Conservation (phyloP, 768 basidiomycete genomes). For the Gelatoporia subvermispora region DNA sequence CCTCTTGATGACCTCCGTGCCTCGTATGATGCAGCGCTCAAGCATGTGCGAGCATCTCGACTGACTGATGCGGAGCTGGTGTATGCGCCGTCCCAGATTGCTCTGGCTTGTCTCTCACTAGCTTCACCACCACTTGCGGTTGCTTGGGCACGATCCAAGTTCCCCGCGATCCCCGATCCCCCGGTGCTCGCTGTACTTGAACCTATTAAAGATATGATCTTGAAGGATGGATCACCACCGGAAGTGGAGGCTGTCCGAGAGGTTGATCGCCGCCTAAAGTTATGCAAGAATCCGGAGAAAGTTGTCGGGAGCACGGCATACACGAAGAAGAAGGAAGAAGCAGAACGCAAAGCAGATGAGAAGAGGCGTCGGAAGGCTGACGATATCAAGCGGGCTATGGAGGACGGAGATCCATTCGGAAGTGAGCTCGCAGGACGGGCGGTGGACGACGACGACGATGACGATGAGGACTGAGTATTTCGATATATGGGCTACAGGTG, state of each 20-base stretch:
- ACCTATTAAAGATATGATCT: conserved; percentile 53
- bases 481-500: no score
- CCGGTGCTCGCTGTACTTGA: conserved; percentile 38
- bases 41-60: conserved; percentile 70
- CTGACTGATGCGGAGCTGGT: conserved; percentile 89
- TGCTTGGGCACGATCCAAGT: conserved; percentile 54
- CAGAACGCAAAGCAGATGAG: conserved; percentile 62
- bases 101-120: conserved; percentile 71
- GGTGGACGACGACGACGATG: conserved; percentile 58
- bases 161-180: conserved; percentile 3
- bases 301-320: conserved; percentile 86
- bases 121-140: conserved; percentile 54
- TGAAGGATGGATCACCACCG: conserved; percentile 52
- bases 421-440: conserved; percentile 36
- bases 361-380: conserved; percentile 50
- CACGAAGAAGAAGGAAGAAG: conserved; percentile 63
- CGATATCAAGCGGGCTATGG: conserved; percentile 49
- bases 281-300: conserved; percentile 96
- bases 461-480: conserved; percentile 24
- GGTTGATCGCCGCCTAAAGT: conserved; percentile 79
- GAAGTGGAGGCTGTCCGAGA: conserved; percentile 81
- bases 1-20: conserved; percentile 44
- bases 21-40: conserved; percentile 62
- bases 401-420: conserved; percentile 69
- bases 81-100: conserved; percentile 92